These are phyloP conservation scores for Pseudogymnoascus sp. DNA, from an alignment of 2,329 filamentous ascomycete species.

Conservation along the genomic window DNA sequence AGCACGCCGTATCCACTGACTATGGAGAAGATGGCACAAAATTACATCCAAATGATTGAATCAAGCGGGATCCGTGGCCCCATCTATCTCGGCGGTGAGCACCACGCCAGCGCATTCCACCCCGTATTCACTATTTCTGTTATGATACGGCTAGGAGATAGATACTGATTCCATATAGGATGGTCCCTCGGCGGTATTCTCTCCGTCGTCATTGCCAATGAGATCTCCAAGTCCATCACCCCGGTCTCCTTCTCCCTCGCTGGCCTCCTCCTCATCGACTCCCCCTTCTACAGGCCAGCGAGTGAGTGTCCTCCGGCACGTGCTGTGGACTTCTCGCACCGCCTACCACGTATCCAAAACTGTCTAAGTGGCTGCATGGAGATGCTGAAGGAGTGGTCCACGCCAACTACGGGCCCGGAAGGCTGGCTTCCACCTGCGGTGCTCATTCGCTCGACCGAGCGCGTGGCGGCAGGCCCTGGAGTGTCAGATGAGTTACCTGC, in stretches of 20 bases:
- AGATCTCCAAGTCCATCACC: not conserved
- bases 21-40: not conserved
- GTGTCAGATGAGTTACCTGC: not conserved
- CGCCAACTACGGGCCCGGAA: not conserved
- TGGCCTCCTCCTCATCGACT: not conserved
- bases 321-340: not conserved
- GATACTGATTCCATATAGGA: not conserved
- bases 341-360: not conserved
- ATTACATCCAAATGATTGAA: not conserved
- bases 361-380: not conserved
- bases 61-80: not conserved
- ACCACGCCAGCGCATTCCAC: not conserved
- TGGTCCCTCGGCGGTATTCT: conserved; percentile 1
- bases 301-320: not conserved
- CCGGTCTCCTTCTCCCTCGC: not conserved
- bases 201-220: not conserved
- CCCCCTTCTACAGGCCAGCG: not conserved
- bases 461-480: not conserved
- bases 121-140: not conserved
- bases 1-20: not conserved
- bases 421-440: not conserved
- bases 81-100: not conserved
- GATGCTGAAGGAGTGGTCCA: not conserved
- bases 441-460: not conserved
- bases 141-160: not conserved